Evolutionary conservation across 1,284 basidiomycete genomes (phyloP).

Genomic region (Lentinula novae-zelandiae): DNA sequence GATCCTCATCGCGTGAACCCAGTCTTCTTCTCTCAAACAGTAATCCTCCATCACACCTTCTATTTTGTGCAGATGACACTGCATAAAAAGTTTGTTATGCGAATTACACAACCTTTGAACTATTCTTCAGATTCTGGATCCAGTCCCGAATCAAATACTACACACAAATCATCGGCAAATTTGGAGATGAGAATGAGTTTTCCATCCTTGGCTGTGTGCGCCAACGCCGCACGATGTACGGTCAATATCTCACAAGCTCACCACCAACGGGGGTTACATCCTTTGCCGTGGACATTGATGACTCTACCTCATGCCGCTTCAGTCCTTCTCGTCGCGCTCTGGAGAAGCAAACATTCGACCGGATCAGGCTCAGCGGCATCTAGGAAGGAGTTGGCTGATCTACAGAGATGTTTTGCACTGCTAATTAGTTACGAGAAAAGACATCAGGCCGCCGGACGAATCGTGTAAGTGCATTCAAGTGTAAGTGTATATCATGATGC

Average conservation of each 20-base stretch:
- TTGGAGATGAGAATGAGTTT: conserved; percentile 16
- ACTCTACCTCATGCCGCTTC: conserved; percentile 30
- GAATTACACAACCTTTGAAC: conserved; percentile 26
- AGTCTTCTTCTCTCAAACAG: conserved; percentile 9
- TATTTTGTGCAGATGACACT: conserved; percentile 10
- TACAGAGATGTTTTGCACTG: conserved; percentile 54
- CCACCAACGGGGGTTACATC: conserved; percentile 7
- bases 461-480: background rate
- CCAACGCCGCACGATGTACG: conserved; percentile 44
- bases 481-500: background rate
- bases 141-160: background rate
- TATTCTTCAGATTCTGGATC: background rate
- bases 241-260: conserved; percentile 31
- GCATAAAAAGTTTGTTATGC: conserved; percentile 4
- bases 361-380: conserved; percentile 40
- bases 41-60: conserved; percentile 6
- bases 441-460: background rate
- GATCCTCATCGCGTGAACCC: conserved; percentile 2
- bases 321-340: conserved; percentile 60
- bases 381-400: conserved; percentile 50
- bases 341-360: conserved; percentile 40
- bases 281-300: conserved; percentile 13
- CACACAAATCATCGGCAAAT: background rate
- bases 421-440: conserved; percentile 44
- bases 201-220: conserved; percentile 48